phyloP scores from a whole-genome alignment of 1,284 basidiomycete species.

The Leccinum angustisporum region DNA sequence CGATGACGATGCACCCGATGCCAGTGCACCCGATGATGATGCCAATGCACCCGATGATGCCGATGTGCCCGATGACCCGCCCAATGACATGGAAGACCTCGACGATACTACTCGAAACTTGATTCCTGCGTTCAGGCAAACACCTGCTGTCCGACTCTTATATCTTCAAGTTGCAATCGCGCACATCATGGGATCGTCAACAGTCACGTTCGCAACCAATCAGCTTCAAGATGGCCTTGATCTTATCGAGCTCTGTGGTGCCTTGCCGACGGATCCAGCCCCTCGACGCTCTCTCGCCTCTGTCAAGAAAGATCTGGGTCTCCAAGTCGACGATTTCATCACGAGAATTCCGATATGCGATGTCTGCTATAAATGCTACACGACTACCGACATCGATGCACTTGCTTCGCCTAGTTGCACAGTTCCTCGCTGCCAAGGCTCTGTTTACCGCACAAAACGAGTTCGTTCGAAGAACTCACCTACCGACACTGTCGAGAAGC shows the following conservation, averaged over 20 bases:
- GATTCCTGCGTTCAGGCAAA: neutral
- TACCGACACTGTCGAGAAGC: neutral
- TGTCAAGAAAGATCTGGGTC: neutral
- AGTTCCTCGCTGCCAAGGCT: neutral
- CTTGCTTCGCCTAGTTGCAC: neutral
- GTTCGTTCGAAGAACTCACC: neutral
- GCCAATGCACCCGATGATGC: no score
- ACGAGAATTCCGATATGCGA: neutral
- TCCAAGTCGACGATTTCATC: neutral
- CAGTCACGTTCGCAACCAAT: neutral
- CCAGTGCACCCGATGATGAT: no score
- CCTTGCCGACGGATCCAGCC: neutral
- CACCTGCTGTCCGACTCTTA: neutral
- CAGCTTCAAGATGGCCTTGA: neutral
- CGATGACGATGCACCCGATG: no score
- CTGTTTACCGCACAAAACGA: neutral
- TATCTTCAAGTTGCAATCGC: neutral
- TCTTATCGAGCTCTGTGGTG: neutral
- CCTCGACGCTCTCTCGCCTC: neutral
- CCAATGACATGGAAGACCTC: neutral
- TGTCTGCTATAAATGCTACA: neutral
- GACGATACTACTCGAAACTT: neutral
- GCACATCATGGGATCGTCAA: neutral
- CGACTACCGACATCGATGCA: neutral
- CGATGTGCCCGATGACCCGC: neutral